A percentile compares a stretch with the other conserved stretches of the same genome.
phyloP scores from a whole-genome alignment of 2,329 filamentous ascomycete species.

The Whalleya microplaca region DNA sequence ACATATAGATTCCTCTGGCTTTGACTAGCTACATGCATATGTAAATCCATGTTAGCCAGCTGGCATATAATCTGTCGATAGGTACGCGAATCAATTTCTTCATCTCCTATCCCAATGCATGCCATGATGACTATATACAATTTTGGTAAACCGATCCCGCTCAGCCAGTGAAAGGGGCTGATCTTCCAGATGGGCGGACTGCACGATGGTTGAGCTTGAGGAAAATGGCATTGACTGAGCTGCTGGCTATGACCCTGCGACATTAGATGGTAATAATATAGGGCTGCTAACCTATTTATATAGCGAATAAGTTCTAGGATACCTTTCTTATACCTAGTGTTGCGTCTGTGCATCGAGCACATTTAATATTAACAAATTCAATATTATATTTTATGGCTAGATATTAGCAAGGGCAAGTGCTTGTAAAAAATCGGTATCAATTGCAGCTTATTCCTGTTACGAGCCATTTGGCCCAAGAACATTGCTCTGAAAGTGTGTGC shows the following conservation, averaged over 20 bases:
- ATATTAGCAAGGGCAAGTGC: no score
- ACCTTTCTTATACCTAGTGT: background rate
- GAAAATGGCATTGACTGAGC: conserved; percentile 36
- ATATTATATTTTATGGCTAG: no score
- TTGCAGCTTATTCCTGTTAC: no score
- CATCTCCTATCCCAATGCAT: conserved; percentile 4
- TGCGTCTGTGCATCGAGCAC: no score
- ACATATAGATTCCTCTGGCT: background rate
- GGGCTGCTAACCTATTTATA: conserved; percentile 9
- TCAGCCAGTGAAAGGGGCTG: conserved; percentile 31
- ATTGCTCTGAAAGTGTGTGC: no score
- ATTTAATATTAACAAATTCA: no score
- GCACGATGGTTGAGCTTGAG: conserved; percentile 36
- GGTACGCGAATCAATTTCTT: conserved; percentile 13
- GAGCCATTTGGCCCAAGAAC: no score
- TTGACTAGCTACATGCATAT: no score
- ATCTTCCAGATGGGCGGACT: conserved; percentile 3
- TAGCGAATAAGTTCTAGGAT: background rate
- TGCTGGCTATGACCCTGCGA: background rate
- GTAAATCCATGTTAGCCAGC: no score
- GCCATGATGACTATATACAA: conserved; percentile 35
- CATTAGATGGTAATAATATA: background rate
- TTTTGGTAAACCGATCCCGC: conserved; percentile 38
- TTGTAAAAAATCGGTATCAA: no score
- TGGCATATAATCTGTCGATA: background rate